Conservation (phyloP, 257 asterid species). For the Henckelia pumila region DNA sequence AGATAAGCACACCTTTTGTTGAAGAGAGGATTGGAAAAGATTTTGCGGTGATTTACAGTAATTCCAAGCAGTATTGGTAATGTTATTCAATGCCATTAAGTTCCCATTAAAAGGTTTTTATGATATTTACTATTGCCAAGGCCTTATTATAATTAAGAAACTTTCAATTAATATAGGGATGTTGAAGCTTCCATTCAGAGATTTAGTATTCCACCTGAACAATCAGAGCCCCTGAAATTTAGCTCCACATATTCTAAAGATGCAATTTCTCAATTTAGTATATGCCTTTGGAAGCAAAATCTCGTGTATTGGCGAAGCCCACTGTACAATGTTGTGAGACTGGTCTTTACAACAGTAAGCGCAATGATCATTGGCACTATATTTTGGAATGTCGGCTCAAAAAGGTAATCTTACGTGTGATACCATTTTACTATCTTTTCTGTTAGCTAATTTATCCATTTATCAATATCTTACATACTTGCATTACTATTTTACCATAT, state of each 20-base stretch:
- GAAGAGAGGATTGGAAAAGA: conserved; percentile 62
- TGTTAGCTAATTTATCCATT: not conserved
- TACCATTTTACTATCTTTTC: not conserved
- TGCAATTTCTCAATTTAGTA: conserved; percentile 50
- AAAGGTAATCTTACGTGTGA: conserved; percentile 42
- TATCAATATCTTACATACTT: too few relatives aligned
- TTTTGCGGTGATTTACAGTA: conserved; percentile 55
- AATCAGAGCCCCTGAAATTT: conserved; percentile 62
- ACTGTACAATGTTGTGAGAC: conserved; percentile 65
- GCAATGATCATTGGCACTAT: conserved; percentile 72
- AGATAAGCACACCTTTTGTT: conserved; percentile 67
- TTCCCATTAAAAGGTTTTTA: not conserved
- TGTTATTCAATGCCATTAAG: conserved; percentile 12
- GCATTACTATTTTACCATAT: too few relatives aligned
- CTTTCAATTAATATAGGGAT: conserved; percentile 36
- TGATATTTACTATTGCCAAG: not conserved
- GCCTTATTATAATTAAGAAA: not conserved
- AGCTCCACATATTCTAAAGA: conserved; percentile 48
- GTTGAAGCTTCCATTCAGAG: conserved; percentile 67
- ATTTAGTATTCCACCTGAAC: conserved; percentile 54
- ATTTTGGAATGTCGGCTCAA: conserved; percentile 82
- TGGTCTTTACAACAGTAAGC: conserved; percentile 66
- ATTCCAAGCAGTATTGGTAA: conserved; percentile 65
- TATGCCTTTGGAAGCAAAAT: conserved; percentile 78
- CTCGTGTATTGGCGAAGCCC: conserved; percentile 90